Conservation (phyloP, 2,329 filamentous ascomycete genomes). For the Emydomyces testavorans region DNA sequence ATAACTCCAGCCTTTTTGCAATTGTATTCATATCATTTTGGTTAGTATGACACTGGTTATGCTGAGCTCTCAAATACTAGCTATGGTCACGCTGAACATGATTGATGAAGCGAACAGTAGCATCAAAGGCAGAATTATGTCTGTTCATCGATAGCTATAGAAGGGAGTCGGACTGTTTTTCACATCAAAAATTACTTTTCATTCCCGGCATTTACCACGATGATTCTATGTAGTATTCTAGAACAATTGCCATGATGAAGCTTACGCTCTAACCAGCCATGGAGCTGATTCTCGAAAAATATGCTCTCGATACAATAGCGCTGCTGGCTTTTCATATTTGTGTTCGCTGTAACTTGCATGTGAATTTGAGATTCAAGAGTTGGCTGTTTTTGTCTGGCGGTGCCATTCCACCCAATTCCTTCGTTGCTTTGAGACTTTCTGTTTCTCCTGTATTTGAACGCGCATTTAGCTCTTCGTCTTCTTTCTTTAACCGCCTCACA, state of each 20-base stretch:
- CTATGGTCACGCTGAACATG: slow-evolving; percentile 11
- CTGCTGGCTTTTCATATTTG: background rate
- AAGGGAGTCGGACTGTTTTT: slow-evolving; percentile 16
- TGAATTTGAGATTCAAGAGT: background rate
- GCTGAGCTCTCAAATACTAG: background rate
- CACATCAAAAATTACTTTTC: background rate
- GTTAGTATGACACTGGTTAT: background rate
- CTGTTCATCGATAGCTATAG: slow-evolving; percentile 14
- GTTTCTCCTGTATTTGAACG: background rate
- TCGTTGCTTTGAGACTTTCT: background rate
- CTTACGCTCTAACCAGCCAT: slow-evolving; percentile 25
- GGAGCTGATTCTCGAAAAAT: slow-evolving; percentile 22
- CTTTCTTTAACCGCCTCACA: slow-evolving; percentile 26
- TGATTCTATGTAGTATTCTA: too few species aligned
- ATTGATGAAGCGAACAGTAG: slow-evolving; percentile 12
- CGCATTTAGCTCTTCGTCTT: slow-evolving; percentile 15
- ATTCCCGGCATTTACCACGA: too few species aligned
- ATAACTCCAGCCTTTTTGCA: too few species aligned
- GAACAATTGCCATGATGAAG: too few species aligned
- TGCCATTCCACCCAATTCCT: too few species aligned
- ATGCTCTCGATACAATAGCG: slow-evolving; percentile 18
- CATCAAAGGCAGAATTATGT: slow-evolving; percentile 12
- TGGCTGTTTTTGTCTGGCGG: too few species aligned
- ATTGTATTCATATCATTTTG: too few species aligned
- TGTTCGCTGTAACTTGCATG: background rate